Conservation (phyloP, 345 rosid species). For the sweet orange (Citrus sinensis) region DNA sequence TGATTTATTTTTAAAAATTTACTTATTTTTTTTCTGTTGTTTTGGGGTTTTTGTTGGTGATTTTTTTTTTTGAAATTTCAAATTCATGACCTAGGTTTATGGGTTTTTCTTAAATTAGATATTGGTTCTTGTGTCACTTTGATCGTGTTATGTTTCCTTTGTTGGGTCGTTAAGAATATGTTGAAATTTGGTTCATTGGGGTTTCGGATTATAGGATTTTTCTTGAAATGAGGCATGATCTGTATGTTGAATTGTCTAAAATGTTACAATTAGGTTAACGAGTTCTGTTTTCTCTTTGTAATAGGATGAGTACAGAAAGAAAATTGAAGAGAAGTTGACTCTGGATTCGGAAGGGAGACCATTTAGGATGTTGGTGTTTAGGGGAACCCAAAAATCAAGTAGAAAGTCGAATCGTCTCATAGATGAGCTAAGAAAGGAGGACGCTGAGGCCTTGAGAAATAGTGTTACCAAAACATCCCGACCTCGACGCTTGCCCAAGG, state of each 20-base stretch:
- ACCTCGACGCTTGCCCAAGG: constrained; percentile 35
- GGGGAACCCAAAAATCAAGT: constrained; percentile 48
- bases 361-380: constrained; percentile 46
- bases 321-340: constrained; percentile 29
- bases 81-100: background rate
- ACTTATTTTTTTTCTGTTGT: too few species aligned
- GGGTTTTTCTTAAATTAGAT: background rate
- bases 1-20: background rate
- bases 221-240: background rate
- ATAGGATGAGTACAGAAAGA: constrained; percentile 35
- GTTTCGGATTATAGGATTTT: background rate
- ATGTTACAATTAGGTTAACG: background rate
- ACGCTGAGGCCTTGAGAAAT: constrained; percentile 11
- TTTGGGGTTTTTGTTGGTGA: background rate
- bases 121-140: background rate
- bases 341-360: constrained; percentile 46
- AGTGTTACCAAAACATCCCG: background rate
- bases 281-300: background rate
- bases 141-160: background rate
- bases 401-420: constrained; percentile 23
- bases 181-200: background rate
- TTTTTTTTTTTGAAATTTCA: background rate
- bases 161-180: too few species aligned
- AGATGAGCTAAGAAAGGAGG: constrained; percentile 38
- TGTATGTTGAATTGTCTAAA: background rate